Base-by-base conservation (phyloP, 495 filamentous ascomycete genomes). In the Talaromyces thailandensis region DNA sequence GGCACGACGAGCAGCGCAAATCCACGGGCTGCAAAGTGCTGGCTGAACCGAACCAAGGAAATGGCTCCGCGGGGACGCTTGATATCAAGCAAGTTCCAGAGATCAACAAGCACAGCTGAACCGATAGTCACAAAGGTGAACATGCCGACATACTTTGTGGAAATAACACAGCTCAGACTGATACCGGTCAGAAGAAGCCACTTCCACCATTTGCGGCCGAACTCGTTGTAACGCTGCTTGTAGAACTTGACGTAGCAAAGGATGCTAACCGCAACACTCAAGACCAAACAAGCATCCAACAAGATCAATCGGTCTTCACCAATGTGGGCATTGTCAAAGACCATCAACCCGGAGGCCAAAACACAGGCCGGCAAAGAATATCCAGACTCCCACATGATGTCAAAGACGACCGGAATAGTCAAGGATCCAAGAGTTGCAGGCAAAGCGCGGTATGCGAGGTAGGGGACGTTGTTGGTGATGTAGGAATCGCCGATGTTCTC, bases 351-450 rank as follows among this genome's bases (percentile, higher is more conserved):
- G 8, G 95, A 85, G 25, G 94, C 89, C 63, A 96, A 78, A 45
- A 97, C 80, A 71, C 90, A 95, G 59, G 94, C 95, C 4, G 94
- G 94, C 21, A 99, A 78, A 48, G 92, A 95, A 69, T 98, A 99
- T 59, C 93, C 95, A 12, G 93, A 96, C 76, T 99, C 94, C 94
- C 94, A 98, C 94, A 99, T 99, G 67, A 96, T 98, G 74, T 95
- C 71, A 74, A 94, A 99, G 16, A 91, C 87, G 21, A 93, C 89
- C n/a, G 93, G 88, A 52, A 99, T 91, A 1, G 95, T 98, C 64
- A 98, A 76, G 58, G 95, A 86, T 64, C 94, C 94, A 64, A 98
- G 84, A 37, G 93, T 80, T 51, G 94, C 94, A 12, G 94, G 95
- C 85, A 99, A 85, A 32, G 92, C 90, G 56, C 94, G 89, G 73